A percentile compares a stretch with the other conserved stretches of the same genome.
These are phyloP conservation scores for Amphicarpaea edgeworthii DNA, from an alignment of 306 rosid genomes.

Conservation along the genomic window DNA sequence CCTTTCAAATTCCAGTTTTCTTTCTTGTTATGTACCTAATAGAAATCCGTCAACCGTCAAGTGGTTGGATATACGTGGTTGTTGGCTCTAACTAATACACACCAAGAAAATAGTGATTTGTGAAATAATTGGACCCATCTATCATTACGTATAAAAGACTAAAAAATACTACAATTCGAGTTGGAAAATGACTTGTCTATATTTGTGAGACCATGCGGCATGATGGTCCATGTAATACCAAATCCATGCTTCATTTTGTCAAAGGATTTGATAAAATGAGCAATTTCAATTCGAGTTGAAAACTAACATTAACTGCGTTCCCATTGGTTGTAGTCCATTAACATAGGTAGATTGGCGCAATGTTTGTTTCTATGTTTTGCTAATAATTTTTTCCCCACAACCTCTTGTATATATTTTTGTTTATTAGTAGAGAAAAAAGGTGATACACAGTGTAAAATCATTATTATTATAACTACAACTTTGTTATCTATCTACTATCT, in stretches of 20 bases:
- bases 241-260: conserved; percentile 28
- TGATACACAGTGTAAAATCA: too few species aligned
- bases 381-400: too few species aligned
- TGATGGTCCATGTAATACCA: background rate
- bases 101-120: background rate
- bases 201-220: background rate
- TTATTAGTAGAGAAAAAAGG: too few species aligned
- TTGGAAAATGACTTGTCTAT: background rate
- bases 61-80: background rate
- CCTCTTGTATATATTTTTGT: background rate
- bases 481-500: background rate
- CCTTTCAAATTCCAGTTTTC: background rate
- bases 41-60: background rate
- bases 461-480: background rate
- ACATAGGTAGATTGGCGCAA: too few species aligned
- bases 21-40: background rate
- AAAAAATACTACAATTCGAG: background rate
- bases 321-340: conserved; percentile 30
- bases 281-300: conserved; percentile 15
- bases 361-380: too few species aligned
- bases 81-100: background rate
- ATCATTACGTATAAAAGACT: background rate
- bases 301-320: conserved; percentile 13
- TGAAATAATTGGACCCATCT: background rate
- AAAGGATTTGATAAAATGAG: conserved; percentile 27